phyloP scores from a whole-genome alignment of 768 basidiomycete species.

The Lanmaoa pseudosensibilis region DNA sequence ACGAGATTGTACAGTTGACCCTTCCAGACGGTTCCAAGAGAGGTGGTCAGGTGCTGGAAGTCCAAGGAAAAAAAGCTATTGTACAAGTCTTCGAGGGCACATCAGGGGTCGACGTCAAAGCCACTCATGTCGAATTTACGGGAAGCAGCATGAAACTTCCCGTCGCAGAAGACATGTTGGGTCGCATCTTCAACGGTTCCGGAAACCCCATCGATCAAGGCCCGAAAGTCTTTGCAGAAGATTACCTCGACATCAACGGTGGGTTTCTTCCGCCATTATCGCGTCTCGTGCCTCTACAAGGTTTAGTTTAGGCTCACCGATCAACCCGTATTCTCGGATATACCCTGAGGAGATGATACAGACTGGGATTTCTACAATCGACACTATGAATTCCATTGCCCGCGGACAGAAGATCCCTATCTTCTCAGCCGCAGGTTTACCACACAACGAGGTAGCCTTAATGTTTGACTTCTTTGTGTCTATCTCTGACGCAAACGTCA shows the following conservation, averaged over 20 bases:
- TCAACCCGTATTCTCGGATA: conserved; percentile 97
- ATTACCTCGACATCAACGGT: conserved; percentile 99
- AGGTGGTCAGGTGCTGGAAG: conserved; percentile 96
- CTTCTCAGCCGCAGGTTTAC: conserved; percentile 97
- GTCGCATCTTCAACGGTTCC: conserved; percentile 98
- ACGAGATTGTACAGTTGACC: conserved; percentile 95
- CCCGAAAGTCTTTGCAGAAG: conserved; percentile 98
- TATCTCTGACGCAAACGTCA: conserved; percentile 37
- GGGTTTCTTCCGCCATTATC: conserved; percentile 28
- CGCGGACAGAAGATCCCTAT: conserved; percentile 99
- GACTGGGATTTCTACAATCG: conserved; percentile 98
- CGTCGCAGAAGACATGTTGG: conserved; percentile 98
- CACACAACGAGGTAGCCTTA: conserved; percentile 86
- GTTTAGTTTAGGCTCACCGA: conserved; percentile 76
- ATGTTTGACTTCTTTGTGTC: conserved; percentile 22
- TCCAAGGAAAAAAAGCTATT: conserved; percentile 97
- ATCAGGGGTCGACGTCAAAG: conserved; percentile 94
- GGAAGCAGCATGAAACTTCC: conserved; percentile 99
- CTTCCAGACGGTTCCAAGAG: conserved; percentile 93
- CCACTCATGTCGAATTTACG: conserved; percentile 97
- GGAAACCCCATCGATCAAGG: conserved; percentile 98
- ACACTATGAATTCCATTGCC: conserved; percentile 98
- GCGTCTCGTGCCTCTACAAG: conserved; percentile 12
- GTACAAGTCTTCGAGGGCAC: conserved; percentile 99
- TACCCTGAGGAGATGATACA: conserved; percentile 99